A percentile compares a stretch with the other conserved stretches of the same genome.
Evolutionary conservation across 805 yeast genomes (phyloP).

Genomic region (Lipomyces yamanashiensis): DNA sequence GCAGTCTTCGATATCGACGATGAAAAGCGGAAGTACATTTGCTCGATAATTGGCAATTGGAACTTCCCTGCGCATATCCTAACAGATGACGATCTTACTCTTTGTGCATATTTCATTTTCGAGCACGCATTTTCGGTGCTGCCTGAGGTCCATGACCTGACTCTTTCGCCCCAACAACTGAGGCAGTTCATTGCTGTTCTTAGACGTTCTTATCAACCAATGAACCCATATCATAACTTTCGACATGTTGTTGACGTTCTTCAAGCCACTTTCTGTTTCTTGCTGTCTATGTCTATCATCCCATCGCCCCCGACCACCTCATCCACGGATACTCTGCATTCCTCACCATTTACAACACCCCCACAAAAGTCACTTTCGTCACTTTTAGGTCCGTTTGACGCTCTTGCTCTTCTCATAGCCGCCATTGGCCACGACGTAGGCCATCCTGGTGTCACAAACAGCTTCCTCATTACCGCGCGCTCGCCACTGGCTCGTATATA

Average conservation of each 20-base stretch:
- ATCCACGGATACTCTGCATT: background rate
- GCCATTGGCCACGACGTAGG: constrained; percentile 96
- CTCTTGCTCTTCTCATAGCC: constrained; percentile 68
- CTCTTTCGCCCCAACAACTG: constrained; percentile 51
- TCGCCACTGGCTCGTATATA: constrained; percentile 69
- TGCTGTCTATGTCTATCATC: constrained; percentile 44
- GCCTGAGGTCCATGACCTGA: constrained; percentile 35
- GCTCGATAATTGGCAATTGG: constrained; percentile 22
- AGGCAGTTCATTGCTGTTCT: constrained; percentile 66
- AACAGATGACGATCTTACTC: constrained; percentile 36
- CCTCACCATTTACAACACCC: background rate
- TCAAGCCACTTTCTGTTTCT: constrained; percentile 80
- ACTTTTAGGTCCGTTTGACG: constrained; percentile 50
- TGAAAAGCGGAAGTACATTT: background rate
- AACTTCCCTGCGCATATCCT: constrained; percentile 34
- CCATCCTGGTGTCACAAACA: constrained; percentile 94
- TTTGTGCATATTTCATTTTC: constrained; percentile 57
- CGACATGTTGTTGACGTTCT: constrained; percentile 94
- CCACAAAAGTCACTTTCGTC: constrained; percentile 1
- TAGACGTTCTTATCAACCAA: constrained; percentile 78
- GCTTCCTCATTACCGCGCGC: constrained; percentile 60
- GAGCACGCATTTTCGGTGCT: constrained; percentile 45
- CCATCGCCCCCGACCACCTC: constrained; percentile 43
- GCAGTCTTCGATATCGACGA: background rate
- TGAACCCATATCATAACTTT: constrained; percentile 92